A percentile compares a stretch with the other conserved stretches of the same genome.
phyloP scores from a whole-genome alignment of 75 land plant species.

The Selaginella moellendorffii region DNA sequence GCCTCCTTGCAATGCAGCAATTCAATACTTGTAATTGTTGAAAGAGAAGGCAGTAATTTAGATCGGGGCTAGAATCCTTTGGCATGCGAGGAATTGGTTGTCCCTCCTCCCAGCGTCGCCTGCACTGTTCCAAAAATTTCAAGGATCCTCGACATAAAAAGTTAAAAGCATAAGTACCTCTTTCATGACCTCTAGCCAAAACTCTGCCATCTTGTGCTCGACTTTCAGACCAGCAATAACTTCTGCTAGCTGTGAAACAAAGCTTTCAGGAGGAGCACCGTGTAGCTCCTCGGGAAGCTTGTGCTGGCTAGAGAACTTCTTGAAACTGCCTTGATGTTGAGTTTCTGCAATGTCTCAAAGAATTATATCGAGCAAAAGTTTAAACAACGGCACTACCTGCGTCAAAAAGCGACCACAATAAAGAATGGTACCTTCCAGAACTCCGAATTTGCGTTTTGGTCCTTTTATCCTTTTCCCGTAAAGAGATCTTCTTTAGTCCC shows the following conservation, averaged over 20 bases:
- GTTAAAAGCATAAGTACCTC: constrained; percentile 74
- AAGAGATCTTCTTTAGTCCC: constrained; percentile 1
- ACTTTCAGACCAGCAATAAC: constrained; percentile 56
- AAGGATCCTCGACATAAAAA: background rate
- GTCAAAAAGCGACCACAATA: constrained; percentile 43
- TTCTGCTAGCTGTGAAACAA: constrained; percentile 62
- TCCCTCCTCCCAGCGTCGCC: constrained; percentile 59
- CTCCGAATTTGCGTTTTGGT: constrained; percentile 8
- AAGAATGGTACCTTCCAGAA: constrained; percentile 32
- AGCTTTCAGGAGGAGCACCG: constrained; percentile 74
- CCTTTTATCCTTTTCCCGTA: constrained; percentile 77
- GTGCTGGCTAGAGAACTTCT: no score
- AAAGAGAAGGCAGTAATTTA: constrained; percentile 66
- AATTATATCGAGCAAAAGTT: background rate
- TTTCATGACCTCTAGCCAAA: constrained; percentile 50
- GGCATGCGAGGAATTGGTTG: constrained; percentile 68
- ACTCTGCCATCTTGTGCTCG: constrained; percentile 52
- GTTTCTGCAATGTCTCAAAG: no score
- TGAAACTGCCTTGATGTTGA: no score
- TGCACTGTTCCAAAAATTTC: constrained; percentile 32
- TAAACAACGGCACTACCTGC: constrained; percentile 34
- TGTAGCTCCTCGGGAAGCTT: constrained; percentile 53
- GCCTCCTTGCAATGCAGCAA: constrained; percentile 81
- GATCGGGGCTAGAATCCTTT: constrained; percentile 58
- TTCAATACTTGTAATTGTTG: constrained; percentile 84